Percentiles rank a stretch among this genome's conserved stretches.
These are phyloP conservation scores for Cyphellophora attinorum DNA, from an alignment of 2,329 filamentous ascomycete genomes.

Conservation along the genomic window DNA sequence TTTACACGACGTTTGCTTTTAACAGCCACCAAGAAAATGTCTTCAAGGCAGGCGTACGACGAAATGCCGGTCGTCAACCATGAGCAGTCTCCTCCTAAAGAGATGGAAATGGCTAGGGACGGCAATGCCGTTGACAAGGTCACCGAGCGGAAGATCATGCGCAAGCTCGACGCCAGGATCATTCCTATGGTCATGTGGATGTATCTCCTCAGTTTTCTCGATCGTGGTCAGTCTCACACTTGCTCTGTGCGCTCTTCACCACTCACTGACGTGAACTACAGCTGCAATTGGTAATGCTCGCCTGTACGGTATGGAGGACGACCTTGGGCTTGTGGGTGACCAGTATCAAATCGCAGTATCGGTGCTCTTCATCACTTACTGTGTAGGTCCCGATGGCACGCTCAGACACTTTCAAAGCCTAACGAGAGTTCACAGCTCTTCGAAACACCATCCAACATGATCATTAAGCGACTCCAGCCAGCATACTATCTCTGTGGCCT, in stretches of 20 bases:
- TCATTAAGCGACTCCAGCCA: constrained; percentile 7
- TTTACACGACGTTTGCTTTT: too few relatives aligned
- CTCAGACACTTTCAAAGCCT: too few relatives aligned
- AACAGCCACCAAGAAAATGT: too few relatives aligned
- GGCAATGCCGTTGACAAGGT: too few relatives aligned
- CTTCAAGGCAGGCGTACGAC: too few relatives aligned
- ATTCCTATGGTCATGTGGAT: constrained; percentile 46
- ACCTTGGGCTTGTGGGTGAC: constrained; percentile 49
- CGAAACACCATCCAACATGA: constrained; percentile 5
- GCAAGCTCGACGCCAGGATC: constrained; percentile 39
- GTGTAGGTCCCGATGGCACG: constrained; percentile 32
- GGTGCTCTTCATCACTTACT: constrained; percentile 57
- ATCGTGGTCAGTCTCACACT: constrained; percentile 46
- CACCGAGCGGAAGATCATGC: too few relatives aligned
- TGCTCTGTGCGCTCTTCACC: constrained; percentile 25
- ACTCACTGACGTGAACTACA: too few relatives aligned
- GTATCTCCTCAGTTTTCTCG: constrained; percentile 46
- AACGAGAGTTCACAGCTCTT: too few relatives aligned
- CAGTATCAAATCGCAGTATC: constrained; percentile 62
- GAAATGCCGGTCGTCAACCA: too few relatives aligned
- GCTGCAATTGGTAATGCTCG: constrained; percentile 67
- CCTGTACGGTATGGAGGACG: constrained; percentile 54
- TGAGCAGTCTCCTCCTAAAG: too few relatives aligned
- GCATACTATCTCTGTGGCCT: constrained; percentile 4
- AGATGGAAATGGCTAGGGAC: too few relatives aligned